These are phyloP conservation scores for Scenedesmus sp. DNA, from an alignment of 163 green algal species.

Conservation along the genomic window DNA sequence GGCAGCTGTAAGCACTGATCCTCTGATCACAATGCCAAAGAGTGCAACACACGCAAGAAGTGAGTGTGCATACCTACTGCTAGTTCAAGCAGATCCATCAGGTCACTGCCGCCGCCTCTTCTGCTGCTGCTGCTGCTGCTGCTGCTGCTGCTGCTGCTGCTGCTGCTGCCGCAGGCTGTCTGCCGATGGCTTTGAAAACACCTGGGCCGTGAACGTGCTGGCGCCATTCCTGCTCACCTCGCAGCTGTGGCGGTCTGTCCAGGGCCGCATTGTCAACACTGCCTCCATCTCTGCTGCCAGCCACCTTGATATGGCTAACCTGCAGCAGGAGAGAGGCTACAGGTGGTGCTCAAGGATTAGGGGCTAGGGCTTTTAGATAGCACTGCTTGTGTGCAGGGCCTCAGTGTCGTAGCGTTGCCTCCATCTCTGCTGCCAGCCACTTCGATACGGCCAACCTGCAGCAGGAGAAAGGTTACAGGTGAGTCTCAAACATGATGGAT, in stretches of 20 bases:
- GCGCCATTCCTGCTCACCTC: constrained; percentile 76
- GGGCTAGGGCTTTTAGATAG: too few relatives aligned
- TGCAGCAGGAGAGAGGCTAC: constrained; percentile 77
- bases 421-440: constrained; percentile 48
- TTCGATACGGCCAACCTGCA: constrained; percentile 79
- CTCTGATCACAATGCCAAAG: too few relatives aligned
- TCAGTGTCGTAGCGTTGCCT: too few relatives aligned
- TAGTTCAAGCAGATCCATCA: too few relatives aligned
- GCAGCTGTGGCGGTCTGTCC: constrained; percentile 62
- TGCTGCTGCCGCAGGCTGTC: constrained; percentile 26
- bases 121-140: neutral
- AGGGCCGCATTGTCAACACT: constrained; percentile 68
- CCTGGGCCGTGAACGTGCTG: constrained; percentile 81
- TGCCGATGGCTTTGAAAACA: constrained; percentile 78
- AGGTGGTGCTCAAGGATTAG: constrained; percentile 39
- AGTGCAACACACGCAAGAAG: too few relatives aligned
- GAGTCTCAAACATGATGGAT: neutral
- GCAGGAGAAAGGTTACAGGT: constrained; percentile 74
- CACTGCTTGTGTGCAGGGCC: too few relatives aligned
- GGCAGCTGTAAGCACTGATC: too few relatives aligned
- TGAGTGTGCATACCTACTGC: too few relatives aligned
- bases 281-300: constrained; percentile 56
- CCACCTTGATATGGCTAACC: constrained; percentile 74
- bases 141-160: neutral
- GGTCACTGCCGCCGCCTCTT: too few relatives aligned